These are phyloP conservation scores for Blastomyces percursus DNA, from an alignment of 2,329 filamentous ascomycete genomes.

Conservation along the genomic window DNA sequence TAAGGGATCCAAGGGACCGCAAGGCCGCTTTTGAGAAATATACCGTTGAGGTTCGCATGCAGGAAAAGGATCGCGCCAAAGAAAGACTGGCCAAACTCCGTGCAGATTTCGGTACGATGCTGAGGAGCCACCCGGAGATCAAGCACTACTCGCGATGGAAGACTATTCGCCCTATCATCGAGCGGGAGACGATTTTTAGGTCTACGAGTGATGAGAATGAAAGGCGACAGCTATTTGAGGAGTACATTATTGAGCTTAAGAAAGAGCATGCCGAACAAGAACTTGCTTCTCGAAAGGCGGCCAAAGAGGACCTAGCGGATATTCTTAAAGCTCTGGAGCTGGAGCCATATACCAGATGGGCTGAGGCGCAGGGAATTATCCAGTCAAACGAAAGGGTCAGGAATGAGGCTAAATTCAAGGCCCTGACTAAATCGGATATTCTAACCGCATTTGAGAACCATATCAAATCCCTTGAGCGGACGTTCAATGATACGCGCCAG, in stretches of 20 bases:
- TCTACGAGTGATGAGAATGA: constrained; percentile 81
- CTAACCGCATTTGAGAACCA: constrained; percentile 89
- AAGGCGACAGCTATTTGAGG: constrained; percentile 80
- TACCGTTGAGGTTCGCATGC: constrained; percentile 73
- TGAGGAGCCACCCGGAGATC: constrained; percentile 92
- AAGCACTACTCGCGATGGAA: constrained; percentile 96
- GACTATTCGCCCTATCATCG: constrained; percentile 85
- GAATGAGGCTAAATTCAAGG: constrained; percentile 71
- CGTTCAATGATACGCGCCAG: constrained; percentile 83
- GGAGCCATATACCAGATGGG: constrained; percentile 91
- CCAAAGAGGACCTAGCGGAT: constrained; percentile 70
- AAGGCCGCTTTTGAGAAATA: constrained; percentile 92
- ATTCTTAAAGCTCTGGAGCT: constrained; percentile 70
- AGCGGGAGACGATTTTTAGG: constrained; percentile 90
- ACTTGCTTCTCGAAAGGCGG: constrained; percentile 59
- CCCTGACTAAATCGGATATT: constrained; percentile 78
- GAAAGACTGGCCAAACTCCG: constrained; percentile 86
- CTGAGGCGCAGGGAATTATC: constrained; percentile 74
- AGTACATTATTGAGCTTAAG: constrained; percentile 78
- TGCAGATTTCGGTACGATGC: constrained; percentile 89
- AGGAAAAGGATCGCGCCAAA: constrained; percentile 91
- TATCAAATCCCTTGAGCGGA: constrained; percentile 81
- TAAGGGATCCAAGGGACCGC: constrained; percentile 85
- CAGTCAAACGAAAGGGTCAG: constrained; percentile 66
- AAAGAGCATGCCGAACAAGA: constrained; percentile 70